Evolutionary conservation across 2,329 filamentous ascomycete genomes (phyloP).

Genomic region (Ophiocordyceps robertsii): DNA sequence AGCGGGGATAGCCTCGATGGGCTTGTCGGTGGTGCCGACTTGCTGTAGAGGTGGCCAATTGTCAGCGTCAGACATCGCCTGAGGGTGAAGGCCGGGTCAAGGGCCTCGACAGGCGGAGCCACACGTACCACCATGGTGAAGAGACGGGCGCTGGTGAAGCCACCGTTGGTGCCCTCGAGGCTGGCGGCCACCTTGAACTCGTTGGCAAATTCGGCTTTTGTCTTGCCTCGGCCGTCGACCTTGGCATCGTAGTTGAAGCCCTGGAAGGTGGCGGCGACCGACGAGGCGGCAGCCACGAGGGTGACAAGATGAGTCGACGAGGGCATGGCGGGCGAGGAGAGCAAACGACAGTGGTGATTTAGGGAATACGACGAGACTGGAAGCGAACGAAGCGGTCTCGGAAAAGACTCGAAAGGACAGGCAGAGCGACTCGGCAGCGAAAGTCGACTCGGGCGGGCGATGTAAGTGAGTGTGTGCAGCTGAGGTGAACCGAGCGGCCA

Average conservation of each 20-base stretch:
- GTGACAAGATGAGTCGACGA: slow-evolving; percentile 17
- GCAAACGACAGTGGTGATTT: not conserved
- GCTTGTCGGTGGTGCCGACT: slow-evolving; percentile 47
- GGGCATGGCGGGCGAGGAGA: slow-evolving; percentile 13
- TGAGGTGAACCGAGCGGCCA: too few species aligned
- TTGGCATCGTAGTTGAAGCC: slow-evolving; percentile 66
- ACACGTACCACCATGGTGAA: slow-evolving; percentile 52
- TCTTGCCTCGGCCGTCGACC: slow-evolving; percentile 44
- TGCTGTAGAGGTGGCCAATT: slow-evolving; percentile 29
- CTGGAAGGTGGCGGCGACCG: slow-evolving; percentile 28
- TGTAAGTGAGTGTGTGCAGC: not conserved
- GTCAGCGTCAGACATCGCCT: slow-evolving; percentile 6
- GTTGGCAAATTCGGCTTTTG: slow-evolving; percentile 51
- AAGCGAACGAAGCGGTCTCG: not conserved
- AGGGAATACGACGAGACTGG: not conserved
- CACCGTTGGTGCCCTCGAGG: slow-evolving; percentile 47
- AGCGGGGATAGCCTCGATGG: slow-evolving; percentile 64
- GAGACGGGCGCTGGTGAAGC: slow-evolving; percentile 56
- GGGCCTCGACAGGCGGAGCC: not conserved
- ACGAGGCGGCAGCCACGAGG: slow-evolving; percentile 19
- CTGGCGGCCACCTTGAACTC: slow-evolving; percentile 54
- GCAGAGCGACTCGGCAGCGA: not conserved
- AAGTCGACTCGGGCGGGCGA: not conserved
- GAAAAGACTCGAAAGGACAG: not conserved
- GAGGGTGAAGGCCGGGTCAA: not conserved